Percentiles rank a stretch among this genome's conserved stretches.
phyloP scores from a whole-genome alignment of 306 rosid species.

The Prunus armeniaca region DNA sequence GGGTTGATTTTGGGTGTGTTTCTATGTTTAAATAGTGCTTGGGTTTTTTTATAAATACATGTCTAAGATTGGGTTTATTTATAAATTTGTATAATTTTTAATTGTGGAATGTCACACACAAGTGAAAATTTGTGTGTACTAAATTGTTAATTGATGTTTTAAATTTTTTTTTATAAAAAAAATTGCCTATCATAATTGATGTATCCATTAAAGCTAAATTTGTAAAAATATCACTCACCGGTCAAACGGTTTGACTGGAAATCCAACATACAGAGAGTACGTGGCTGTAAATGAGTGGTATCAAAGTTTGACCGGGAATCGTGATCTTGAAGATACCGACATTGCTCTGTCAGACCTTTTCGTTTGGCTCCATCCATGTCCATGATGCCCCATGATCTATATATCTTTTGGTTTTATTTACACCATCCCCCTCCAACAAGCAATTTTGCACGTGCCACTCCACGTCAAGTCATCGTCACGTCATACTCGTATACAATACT shows the following conservation, averaged over 20 bases:
- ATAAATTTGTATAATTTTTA: too few relatives aligned
- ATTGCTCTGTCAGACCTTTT: conserved; percentile 13
- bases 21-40: too few relatives aligned
- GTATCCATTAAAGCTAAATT: neutral
- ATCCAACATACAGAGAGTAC: neutral
- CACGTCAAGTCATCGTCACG: too few relatives aligned
- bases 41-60: too few relatives aligned
- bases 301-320: conserved; percentile 24
- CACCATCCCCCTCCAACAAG: neutral
- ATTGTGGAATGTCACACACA: neutral
- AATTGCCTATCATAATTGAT: neutral
- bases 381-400: neutral
- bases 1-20: too few relatives aligned
- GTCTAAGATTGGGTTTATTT: too few relatives aligned
- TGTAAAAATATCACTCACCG: neutral
- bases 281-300: conserved; percentile 6
- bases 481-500: too few relatives aligned
- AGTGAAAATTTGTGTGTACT: too few relatives aligned
- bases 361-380: neutral
- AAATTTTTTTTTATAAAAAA: neutral
- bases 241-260: conserved; percentile 24
- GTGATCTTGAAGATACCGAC: conserved; percentile 25
- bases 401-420: neutral
- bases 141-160: neutral
- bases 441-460: neutral